Base-by-base conservation (phyloP, 202 grass and related monocot species). In the Setaria italica region DNA sequence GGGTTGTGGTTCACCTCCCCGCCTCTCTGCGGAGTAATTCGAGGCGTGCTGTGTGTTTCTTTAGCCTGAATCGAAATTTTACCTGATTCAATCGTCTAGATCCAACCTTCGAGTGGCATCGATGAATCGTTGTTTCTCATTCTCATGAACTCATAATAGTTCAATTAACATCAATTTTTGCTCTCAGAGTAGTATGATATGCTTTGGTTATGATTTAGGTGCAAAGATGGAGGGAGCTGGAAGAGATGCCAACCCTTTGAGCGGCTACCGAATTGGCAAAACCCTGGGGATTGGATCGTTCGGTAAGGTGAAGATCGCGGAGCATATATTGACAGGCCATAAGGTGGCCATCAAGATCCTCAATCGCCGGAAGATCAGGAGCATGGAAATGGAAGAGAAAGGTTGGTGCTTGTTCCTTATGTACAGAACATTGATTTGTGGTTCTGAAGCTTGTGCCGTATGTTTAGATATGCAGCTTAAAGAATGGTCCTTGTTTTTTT, bases 321-420 rank as follows among this genome's bases (percentile, higher is more conserved):
- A 94, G 59, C 96, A 98, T 82, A 90, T 94, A 51, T 69, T 92
- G 62, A 98, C 96, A 5, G 91, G 96, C 7, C 91, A 98, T 85
- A 95, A 92, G 72, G 96, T 98, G 59, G 96, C 96, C 10, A 92
- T 98, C 79, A 98, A 98, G 84, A 95, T 98, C 74, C 93, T 98
- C 20, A 98, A 98, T 45, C 96, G 96, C 53, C 84, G 90, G 13
- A 98, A 95, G 84, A 91, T 98, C 70, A 98, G 80, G 81, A 91
- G 86, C 91, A 95, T 98, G 93, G 96, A 98, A 69, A 98, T 98
- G 96, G 96, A 98, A 78, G 96, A 98, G 79, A 98, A 98, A 98
- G 96, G 96, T 98, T 20, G 1, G 19, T 77, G 5, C 11, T 32
- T 4, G 10, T 59, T 25, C 25, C 55, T 43, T 80, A 4, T 35